These are phyloP conservation scores for Coprinopsis marcescibilis DNA, from an alignment of 768 basidiomycete species.

Conservation along the genomic window DNA sequence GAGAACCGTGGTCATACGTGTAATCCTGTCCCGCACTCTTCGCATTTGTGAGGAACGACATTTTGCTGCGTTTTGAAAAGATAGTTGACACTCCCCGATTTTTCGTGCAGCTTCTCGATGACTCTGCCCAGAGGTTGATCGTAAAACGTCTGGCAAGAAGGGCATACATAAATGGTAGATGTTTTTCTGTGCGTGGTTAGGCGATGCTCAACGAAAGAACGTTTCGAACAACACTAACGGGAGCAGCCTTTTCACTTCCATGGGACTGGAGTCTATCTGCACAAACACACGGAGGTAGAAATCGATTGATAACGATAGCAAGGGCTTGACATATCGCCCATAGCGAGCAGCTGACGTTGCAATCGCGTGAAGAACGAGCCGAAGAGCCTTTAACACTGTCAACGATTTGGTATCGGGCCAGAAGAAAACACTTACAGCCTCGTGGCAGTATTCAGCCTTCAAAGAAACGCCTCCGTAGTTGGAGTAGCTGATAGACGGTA, in stretches of 20 bases:
- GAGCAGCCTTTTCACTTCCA: slow-evolving; percentile 78
- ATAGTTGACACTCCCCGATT: slow-evolving; percentile 51
- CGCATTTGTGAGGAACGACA: slow-evolving; percentile 59
- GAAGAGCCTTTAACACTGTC: slow-evolving; percentile 61
- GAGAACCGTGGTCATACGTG: slow-evolving; percentile 52
- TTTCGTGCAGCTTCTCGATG: slow-evolving; percentile 52
- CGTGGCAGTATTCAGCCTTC: slow-evolving; percentile 94
- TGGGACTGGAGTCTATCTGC: slow-evolving; percentile 62
- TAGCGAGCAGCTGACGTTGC: slow-evolving; percentile 88
- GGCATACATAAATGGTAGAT: slow-evolving; percentile 79
- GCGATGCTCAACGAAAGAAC: slow-evolving; percentile 3
- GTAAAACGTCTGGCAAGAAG: slow-evolving; percentile 74
- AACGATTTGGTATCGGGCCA: slow-evolving; percentile 8
- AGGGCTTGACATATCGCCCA: slow-evolving; percentile 85
- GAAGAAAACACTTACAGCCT: slow-evolving; percentile 54
- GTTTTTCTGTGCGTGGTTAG: slow-evolving; percentile 60
- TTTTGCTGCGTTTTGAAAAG: slow-evolving; percentile 70
- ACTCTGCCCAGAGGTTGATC: slow-evolving; percentile 82
- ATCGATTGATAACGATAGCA: slow-evolving; percentile 90
- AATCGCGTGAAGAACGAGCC: slow-evolving; percentile 82
- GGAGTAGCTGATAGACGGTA: slow-evolving; percentile 55
- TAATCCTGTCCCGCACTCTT: slow-evolving; percentile 71
- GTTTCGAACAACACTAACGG: slow-evolving; percentile 61
- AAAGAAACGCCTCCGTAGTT: slow-evolving; percentile 92
- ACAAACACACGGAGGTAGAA: slow-evolving; percentile 95